Conservation (phyloP, 768 basidiomycete species). For the Mrakia hoshinonis region DNA sequence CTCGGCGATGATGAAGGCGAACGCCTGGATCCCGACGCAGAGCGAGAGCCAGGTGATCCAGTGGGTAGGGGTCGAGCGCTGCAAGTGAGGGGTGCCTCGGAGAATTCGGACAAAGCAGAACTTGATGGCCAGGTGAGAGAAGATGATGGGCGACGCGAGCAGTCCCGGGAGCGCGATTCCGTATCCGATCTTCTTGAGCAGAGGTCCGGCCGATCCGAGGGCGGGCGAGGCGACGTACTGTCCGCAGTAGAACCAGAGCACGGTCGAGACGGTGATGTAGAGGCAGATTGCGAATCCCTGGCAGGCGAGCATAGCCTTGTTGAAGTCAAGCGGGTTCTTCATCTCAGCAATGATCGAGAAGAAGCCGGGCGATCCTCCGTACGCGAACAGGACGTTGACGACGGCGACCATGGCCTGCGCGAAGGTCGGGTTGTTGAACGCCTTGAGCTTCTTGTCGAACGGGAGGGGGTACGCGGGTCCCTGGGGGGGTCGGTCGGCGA, state of each 20-base stretch:
- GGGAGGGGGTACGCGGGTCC: slow-evolving; percentile 33
- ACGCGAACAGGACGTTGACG: slow-evolving; percentile 38
- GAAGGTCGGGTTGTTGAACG: slow-evolving; percentile 32
- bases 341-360: slow-evolving; percentile 40
- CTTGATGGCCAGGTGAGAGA: slow-evolving; percentile 31
- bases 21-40: slow-evolving; percentile 2
- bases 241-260: slow-evolving; percentile 25
- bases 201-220: slow-evolving; percentile 35
- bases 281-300: slow-evolving; percentile 34
- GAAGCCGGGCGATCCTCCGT: slow-evolving; percentile 31
- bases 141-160: slow-evolving; percentile 30
- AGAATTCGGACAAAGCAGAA: slow-evolving; percentile 34
- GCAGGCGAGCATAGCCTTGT: slow-evolving; percentile 35
- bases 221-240: slow-evolving; percentile 35
- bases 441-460: slow-evolving; percentile 33
- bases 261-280: slow-evolving; percentile 28
- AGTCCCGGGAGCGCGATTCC: slow-evolving; percentile 34
- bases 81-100: slow-evolving; percentile 31
- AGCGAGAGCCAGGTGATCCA: slow-evolving; percentile 32
- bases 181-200: slow-evolving; percentile 34
- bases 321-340: slow-evolving; percentile 38
- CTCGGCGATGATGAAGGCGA: slow-evolving; percentile 33
- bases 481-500: slow-evolving; percentile 33
- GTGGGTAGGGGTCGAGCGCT: slow-evolving; percentile 29
- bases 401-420: slow-evolving; percentile 39